These are phyloP conservation scores for Suillus americanus DNA, from an alignment of 768 basidiomycete species.

Conservation along the genomic window DNA sequence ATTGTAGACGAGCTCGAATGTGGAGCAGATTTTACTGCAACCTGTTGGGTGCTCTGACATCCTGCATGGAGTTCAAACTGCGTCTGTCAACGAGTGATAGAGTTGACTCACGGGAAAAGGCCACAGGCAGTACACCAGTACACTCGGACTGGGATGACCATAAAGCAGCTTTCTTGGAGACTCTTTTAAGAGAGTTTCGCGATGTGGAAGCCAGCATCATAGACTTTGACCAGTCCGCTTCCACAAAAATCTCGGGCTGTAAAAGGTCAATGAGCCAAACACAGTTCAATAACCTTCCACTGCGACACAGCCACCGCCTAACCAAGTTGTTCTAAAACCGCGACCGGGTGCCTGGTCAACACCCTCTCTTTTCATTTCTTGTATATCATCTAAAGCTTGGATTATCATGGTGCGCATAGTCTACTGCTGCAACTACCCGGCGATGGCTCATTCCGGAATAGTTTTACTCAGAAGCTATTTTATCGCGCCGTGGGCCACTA, in stretches of 20 bases:
- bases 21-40: background rate
- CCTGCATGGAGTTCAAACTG: constrained; percentile 2
- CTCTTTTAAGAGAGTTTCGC: constrained; percentile 19
- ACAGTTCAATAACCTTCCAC: constrained; percentile 9
- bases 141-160: background rate
- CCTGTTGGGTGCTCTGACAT: constrained; percentile 7
- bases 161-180: background rate
- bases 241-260: constrained; percentile 12
- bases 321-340: constrained; percentile 6
- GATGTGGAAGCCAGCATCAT: constrained; percentile 25
- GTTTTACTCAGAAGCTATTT: constrained; percentile 94
- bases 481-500: constrained; percentile 90
- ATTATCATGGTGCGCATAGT: constrained; percentile 22
- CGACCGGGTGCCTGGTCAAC: constrained; percentile 6
- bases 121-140: background rate
- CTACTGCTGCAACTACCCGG: background rate
- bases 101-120: constrained; percentile 4
- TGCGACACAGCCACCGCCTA: constrained; percentile 24
- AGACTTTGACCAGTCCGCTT: background rate
- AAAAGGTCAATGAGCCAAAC: constrained; percentile 10
- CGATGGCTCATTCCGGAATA: constrained; percentile 22
- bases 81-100: background rate
- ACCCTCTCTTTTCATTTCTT: constrained; percentile 13
- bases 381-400: constrained; percentile 20
- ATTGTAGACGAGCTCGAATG: constrained; percentile 1